phyloP scores from a whole-genome alignment of 2,329 filamentous ascomycete species.

The Fusarium domesticum region DNA sequence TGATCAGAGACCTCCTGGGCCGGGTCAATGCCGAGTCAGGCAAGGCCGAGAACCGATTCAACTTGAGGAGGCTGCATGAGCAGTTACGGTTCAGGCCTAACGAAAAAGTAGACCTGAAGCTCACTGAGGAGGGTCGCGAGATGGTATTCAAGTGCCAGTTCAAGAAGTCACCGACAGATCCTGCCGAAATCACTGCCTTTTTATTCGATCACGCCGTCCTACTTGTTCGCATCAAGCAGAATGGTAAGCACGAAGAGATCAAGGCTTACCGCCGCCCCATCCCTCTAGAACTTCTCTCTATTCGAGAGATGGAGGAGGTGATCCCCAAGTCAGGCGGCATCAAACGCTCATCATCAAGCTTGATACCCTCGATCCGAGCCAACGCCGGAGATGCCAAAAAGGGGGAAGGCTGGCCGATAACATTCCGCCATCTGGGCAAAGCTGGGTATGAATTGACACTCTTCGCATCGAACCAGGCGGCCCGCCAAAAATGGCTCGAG shows the following conservation, averaged over 20 bases:
- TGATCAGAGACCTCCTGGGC: slow-evolving; percentile 83
- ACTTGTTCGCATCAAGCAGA: slow-evolving; percentile 84
- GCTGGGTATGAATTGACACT: slow-evolving; percentile 91
- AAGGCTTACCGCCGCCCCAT: slow-evolving; percentile 94
- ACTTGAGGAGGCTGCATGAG: slow-evolving; percentile 85
- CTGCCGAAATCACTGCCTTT: slow-evolving; percentile 87
- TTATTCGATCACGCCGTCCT: slow-evolving; percentile 95
- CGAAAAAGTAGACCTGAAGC: slow-evolving; percentile 87
- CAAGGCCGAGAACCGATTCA: slow-evolving; percentile 97
- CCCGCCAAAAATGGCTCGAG: slow-evolving; percentile 95
- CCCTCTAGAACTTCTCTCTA: slow-evolving; percentile 86
- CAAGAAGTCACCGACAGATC: slow-evolving; percentile 88
- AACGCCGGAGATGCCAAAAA: slow-evolving; percentile 55
- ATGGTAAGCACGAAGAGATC: slow-evolving; percentile 90
- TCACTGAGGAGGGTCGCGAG: slow-evolving; percentile 90
- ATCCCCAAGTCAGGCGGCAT: slow-evolving; percentile 75
- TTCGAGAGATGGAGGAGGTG: slow-evolving; percentile 95
- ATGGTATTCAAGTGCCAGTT: slow-evolving; percentile 91
- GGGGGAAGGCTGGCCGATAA: slow-evolving; percentile 84
- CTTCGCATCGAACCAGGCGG: slow-evolving; percentile 80
- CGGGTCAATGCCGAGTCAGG: slow-evolving; percentile 93
- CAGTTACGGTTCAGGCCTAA: slow-evolving; percentile 87
- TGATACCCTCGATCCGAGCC: slow-evolving; percentile 59
- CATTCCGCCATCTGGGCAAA: slow-evolving; percentile 92
- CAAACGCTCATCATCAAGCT: slow-evolving; percentile 83